Base-by-base conservation (phyloP, 148 eudicot species). In the Spergularia bocconei region DNA sequence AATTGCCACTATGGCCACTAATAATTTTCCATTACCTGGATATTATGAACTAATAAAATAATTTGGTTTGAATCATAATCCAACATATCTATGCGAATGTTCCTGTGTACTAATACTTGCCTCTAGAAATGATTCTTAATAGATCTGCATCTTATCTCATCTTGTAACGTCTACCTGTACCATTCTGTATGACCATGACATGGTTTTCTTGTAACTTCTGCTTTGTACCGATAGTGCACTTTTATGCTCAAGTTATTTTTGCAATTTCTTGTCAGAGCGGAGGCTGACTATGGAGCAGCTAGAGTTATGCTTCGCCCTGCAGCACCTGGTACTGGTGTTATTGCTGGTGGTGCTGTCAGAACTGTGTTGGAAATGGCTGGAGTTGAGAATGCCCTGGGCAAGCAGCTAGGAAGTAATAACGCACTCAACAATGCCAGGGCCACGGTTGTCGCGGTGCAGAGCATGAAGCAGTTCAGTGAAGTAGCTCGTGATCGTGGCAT, bases 291-390 rank as follows among this genome's bases (percentile, higher is more conserved):
- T 63, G 97, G 99, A 41, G 99, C 99, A 71, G 99, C 99, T 14
- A 87, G 79, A 81, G 99, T 95, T 84, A 95, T 95, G 99, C 92
- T 95, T 19, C 86, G 99, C 54, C 99, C 99, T 1, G 97, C 99
- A 21, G 80, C 90, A 53, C 97, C 99, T 3, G 99, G 99, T 73
- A 90, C 94, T 4, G 99, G 99, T 41, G 94, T 95, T 51, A 85
- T 88, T 73, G 99, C 99, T 0, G 99, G 99, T 55, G 97, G 96
- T 41, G 82, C 97, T 6, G 97, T 95, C 8, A 82, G 97, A 63
- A 86, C 85, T 4, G 96, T 95, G 23, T 73, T 95, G 15, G 97
- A 95, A 80, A 75, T 92, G 93, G 97, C 99, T 0, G 99, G 99
- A 5, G 91, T 95, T 2, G 90, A 95, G 70, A 95, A 95, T 67